phyloP scores from a whole-genome alignment of 139 green algal genomes.

The Closterium sp. region DNA sequence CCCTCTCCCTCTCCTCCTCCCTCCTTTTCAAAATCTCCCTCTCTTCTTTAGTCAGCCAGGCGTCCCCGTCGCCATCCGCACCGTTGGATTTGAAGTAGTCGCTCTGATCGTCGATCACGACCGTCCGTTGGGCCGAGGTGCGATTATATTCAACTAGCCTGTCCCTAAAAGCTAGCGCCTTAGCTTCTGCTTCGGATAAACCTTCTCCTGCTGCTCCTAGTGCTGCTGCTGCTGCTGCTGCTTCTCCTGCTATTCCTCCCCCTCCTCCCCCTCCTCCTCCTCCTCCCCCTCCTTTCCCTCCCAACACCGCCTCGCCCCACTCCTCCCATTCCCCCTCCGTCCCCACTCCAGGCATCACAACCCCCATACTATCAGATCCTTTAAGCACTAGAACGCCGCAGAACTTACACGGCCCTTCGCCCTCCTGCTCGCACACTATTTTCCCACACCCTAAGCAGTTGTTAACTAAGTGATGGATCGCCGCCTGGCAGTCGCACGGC shows the following conservation, averaged over 20 bases:
- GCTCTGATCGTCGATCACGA: conserved; percentile 88
- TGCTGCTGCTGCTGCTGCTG: not conserved
- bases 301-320: not conserved
- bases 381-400: conserved; percentile 46
- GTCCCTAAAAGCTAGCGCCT: conserved; percentile 47
- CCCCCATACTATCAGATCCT: conserved; percentile 11
- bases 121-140: conserved; percentile 70
- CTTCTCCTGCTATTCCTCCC: not conserved
- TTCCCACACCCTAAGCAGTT: conserved; percentile 53
- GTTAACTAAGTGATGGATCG: conserved; percentile 39
- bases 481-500: conserved; percentile 51
- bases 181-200: conserved; percentile 19
- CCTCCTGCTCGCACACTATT: conserved; percentile 52
- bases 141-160: conserved; percentile 54
- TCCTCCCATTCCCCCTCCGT: conserved; percentile 15
- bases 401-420: conserved; percentile 54
- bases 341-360: not conserved
- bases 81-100: conserved; percentile 74
- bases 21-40: conserved; percentile 61
- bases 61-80: conserved; percentile 81
- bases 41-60: conserved; percentile 79
- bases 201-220: not conserved
- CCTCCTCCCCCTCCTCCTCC: conserved; percentile 6
- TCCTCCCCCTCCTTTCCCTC: conserved; percentile 1
- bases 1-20: conserved; percentile 55